Base-by-base conservation (phyloP, 2,329 filamentous ascomycete species). In the Pseudogymnoascus sp. region DNA sequence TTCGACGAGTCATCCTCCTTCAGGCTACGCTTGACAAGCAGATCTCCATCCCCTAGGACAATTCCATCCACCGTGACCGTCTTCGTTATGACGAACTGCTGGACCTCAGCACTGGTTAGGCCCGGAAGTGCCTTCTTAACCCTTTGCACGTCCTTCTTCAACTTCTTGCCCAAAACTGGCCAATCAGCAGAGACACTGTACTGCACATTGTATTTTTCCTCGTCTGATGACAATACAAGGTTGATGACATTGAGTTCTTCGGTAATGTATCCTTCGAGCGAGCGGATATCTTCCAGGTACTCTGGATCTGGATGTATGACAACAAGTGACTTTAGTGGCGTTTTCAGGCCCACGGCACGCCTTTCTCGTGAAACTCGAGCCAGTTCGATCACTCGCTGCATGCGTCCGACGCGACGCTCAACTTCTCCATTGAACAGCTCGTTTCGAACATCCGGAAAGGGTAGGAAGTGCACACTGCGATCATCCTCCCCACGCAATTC, bases 301-400 rank as follows among this genome's bases (percentile, higher is more conserved):
- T 92, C 81, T 63, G 84, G 79, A 66, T 95, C 90, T 60, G 88
- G 84, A 71, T 97, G 91, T 65, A 97, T 90, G 65, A 97, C 90
- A 10, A 97, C 84, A 29, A 97, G 80, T 0, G 90, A 91, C 81
- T 93, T 95, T 61, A 97, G 79, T 4, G 94, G 94, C 4, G 89
- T 94, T 79, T 97, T 97, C 61, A 97, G 80, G 35, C 90, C 90
- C 70, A 97, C 87, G 48, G 87, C 86, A 64, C 89, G 86, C 60
- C 92, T 86, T 75, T 97, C 94, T 74, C 94, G 84, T 59, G 91
- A 92, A 60, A 93, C 85, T 71, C 94, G 85, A 55, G 86, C 91
- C 65, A 97, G 83, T 71, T 97, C 92, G 73, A 99, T 97, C 72
- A 97, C 92, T 67, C 87, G 89, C 75, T 97, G 93, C 94, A 99